phyloP scores from a whole-genome alignment of 139 green algal genomes.

The Tetradesmus lagerheimii region DNA sequence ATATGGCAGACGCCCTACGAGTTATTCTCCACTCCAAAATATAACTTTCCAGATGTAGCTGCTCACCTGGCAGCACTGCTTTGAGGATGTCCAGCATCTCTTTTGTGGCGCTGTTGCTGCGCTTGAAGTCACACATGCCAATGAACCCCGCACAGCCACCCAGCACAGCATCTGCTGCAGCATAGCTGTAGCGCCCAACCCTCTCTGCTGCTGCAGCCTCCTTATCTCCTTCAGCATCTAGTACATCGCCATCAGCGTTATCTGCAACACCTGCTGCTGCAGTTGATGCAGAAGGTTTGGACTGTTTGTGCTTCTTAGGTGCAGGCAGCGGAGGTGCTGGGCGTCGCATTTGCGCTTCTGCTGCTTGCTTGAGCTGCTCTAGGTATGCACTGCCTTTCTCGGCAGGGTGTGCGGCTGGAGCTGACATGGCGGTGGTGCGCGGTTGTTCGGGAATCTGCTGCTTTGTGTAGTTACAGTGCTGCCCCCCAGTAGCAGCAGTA shows the following conservation, averaged over 20 bases:
- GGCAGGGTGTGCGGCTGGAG: neutral
- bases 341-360: constrained; percentile 21
- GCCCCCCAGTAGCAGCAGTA: neutral
- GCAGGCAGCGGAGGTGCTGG: neutral
- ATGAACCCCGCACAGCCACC: constrained; percentile 1
- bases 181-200: constrained; percentile 11
- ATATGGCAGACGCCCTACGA: no score
- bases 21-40: no score
- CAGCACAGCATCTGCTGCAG: neutral
- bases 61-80: neutral
- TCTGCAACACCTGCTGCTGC: neutral
- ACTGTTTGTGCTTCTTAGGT: no score
- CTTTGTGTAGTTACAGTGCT: neutral
- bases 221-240: neutral
- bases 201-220: neutral
- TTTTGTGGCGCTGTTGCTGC: neutral
- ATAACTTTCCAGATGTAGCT: neutral
- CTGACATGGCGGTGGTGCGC: neutral
- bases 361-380: constrained; percentile 1
- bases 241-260: neutral
- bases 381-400: neutral
- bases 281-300: neutral
- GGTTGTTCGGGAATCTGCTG: neutral
- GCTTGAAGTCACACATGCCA: constrained; percentile 19
- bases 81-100: constrained; percentile 10